Base-by-base conservation (phyloP, 148 eudicot species). In the Persicaria tinctoria region DNA sequence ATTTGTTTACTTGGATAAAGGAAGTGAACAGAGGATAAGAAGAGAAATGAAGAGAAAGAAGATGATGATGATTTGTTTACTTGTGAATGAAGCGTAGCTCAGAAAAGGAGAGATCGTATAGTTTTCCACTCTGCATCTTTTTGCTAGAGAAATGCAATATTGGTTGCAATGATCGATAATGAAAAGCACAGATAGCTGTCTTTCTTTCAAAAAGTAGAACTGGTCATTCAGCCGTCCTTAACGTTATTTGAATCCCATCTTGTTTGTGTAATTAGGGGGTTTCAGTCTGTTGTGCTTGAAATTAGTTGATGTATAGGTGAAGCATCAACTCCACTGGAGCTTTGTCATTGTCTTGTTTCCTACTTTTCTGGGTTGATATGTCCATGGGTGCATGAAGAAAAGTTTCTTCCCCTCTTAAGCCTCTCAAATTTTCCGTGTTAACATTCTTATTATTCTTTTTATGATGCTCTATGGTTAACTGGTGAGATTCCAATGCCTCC, bases 401-500 rank as follows among this genome's bases (percentile, higher is more conserved):
- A 20, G 13, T 20, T 32, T 32, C 41, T 32, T 32, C 41, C 41
- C 41, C 41, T 32, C 2, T 32, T 32, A 32, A 32, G 2, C 41
- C 41, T 32, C 41, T 32, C 41, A 32, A 32, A 32, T 32, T 51
- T 14, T 3, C 56, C 56, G 5, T 5, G 27, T 9, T 60, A 3
- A 9, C 41, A 60, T 60, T 59, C 13, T 9, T 60, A 6, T 50
- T 50, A 50, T 50, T 50, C 41, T 32, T 66, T 13, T 7, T 13
- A 23, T 41, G 48, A 66, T 12, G 64, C 64, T 32, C 41, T 59
- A 0, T 59, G n/a, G 62, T 59, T 59, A 41, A 66, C 70, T 66
- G 47, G 13, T 66, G 47, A 38, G 47, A 41, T 41, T 66, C 70
- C 48, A 66, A 55, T 49, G 11, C 44, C n/a, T 79, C 46, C 90